These are phyloP conservation scores for Phaseolus lunatus DNA, from an alignment of 306 rosid species.

Conservation along the genomic window DNA sequence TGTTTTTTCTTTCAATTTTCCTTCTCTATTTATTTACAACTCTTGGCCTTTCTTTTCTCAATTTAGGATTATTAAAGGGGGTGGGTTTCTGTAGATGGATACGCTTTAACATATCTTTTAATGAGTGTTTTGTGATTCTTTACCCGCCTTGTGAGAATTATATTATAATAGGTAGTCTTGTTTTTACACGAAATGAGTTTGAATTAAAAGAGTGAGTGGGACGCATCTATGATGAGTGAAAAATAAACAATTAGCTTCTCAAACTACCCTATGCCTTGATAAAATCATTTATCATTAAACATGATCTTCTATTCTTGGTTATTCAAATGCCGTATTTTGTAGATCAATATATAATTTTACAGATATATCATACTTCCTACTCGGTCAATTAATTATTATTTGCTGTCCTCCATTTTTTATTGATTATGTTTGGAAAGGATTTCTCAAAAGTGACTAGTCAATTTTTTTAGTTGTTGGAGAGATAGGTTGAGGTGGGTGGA, in stretches of 20 bases:
- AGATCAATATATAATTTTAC: neutral
- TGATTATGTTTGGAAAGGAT: too few relatives aligned
- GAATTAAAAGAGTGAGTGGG: neutral
- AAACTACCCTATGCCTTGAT: neutral
- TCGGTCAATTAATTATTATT: too few relatives aligned
- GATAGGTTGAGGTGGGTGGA: too few relatives aligned
- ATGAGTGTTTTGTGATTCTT: constrained; percentile 55
- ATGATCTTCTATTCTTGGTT: neutral
- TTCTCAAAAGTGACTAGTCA: too few relatives aligned
- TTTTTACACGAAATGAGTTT: neutral
- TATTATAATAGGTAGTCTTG: constrained; percentile 34
- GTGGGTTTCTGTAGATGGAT: constrained; percentile 66
- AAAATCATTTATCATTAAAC: neutral
- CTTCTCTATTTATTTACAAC: constrained; percentile 32
- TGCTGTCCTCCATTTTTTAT: too few relatives aligned
- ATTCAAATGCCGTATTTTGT: neutral
- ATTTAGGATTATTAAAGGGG: constrained; percentile 60
- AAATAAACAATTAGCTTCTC: neutral
- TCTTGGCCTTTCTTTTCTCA: constrained; percentile 40
- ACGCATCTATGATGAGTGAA: neutral
- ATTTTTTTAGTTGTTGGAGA: too few relatives aligned
- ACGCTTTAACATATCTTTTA: constrained; percentile 48
- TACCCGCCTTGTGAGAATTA: constrained; percentile 39
- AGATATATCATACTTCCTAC: neutral
- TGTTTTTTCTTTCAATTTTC: constrained; percentile 43